Base-by-base conservation (phyloP, 2,329 filamentous ascomycete genomes). In the Botryotinia globosa region DNA sequence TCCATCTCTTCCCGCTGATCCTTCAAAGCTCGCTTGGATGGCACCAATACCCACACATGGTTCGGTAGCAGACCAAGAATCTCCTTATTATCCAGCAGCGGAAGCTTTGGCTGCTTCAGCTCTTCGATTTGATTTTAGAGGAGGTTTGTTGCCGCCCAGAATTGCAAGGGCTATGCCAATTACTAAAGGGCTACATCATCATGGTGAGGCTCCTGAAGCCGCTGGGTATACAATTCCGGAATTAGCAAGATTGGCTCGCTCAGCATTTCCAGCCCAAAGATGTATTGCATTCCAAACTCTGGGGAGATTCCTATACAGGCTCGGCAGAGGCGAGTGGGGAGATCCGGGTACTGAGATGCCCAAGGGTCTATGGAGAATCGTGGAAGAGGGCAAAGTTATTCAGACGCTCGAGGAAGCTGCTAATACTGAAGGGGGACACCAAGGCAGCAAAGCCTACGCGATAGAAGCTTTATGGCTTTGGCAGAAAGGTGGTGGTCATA, bases 161-260 rank as follows among this genome's bases (percentile, higher is more conserved):
- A 87, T 89, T 48, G 90, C 94, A 39, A 87, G 94, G 72, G 85
- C 88, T 2, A 90, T 98, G 39, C 92, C 95, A 8, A 89, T 89
- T 1, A 90, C 89, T 20, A 88, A 91, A 74, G 96, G 96, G 0
- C 86, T 99, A 22, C 96, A 99, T 81, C 95, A 99, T 81, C 96
- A 99, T 81, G 94, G 92, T 75, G 90, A 94, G 73, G 94, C 95
- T 1, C 96, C 96, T 25, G 94, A 97, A 82, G 93, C 94, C 1
- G 96, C 96, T 0, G 96, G 96, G 0, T 99, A 99, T 82, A 98
- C 96, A 0, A 88, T 99, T 44, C 89, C 90, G 0, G 96, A 99
- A 82, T 85, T 99, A 1, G 91, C 94, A 1, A 89, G 91, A 45
- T 86, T 98, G 2, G 90, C 93, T 7, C 87, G 95, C 48, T 97